Evolutionary conservation across 2,329 filamentous ascomycete species (phyloP).

Genomic region (Ploettnerulaceae sp.): DNA sequence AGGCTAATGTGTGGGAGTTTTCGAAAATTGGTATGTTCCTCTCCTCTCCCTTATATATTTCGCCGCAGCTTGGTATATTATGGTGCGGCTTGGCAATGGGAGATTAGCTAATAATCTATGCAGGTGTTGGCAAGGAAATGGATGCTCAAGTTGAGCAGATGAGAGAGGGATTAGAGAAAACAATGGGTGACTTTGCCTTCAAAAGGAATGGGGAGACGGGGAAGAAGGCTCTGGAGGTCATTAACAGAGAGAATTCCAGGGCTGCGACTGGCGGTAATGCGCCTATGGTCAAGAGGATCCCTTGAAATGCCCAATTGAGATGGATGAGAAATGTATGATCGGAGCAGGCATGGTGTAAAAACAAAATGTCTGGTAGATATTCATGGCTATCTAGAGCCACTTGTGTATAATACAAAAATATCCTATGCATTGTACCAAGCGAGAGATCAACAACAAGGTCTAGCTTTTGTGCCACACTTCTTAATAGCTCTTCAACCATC

Average conservation of each 20-base stretch:
- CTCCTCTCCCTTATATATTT: background rate
- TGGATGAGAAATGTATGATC: background rate
- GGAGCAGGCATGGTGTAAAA: background rate
- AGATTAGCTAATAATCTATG: slow-evolving; percentile 13
- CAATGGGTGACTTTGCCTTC: slow-evolving; percentile 54
- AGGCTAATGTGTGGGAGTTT: slow-evolving; percentile 94
- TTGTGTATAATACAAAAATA: slow-evolving; percentile 1
- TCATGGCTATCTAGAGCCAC: background rate
- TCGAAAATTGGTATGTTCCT: slow-evolving; percentile 57
- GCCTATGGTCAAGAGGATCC: slow-evolving; percentile 20
- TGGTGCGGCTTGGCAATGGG: background rate
- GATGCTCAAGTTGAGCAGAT: slow-evolving; percentile 43
- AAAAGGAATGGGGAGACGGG: slow-evolving; percentile 46
- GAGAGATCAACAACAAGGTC: background rate
- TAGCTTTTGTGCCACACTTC: no score
- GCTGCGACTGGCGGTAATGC: slow-evolving; percentile 27
- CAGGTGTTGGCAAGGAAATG: slow-evolving; percentile 50
- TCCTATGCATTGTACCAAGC: background rate
- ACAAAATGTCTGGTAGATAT: background rate
- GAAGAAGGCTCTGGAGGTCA: slow-evolving; percentile 53
- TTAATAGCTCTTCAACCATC: no score
- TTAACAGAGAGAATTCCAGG: slow-evolving; percentile 47
- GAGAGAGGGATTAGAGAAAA: slow-evolving; percentile 41
- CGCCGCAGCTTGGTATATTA: background rate
- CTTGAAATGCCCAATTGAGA: background rate